Evolutionary conservation across 768 basidiomycete species (phyloP).

Genomic region (Chalciporus piperatus): DNA sequence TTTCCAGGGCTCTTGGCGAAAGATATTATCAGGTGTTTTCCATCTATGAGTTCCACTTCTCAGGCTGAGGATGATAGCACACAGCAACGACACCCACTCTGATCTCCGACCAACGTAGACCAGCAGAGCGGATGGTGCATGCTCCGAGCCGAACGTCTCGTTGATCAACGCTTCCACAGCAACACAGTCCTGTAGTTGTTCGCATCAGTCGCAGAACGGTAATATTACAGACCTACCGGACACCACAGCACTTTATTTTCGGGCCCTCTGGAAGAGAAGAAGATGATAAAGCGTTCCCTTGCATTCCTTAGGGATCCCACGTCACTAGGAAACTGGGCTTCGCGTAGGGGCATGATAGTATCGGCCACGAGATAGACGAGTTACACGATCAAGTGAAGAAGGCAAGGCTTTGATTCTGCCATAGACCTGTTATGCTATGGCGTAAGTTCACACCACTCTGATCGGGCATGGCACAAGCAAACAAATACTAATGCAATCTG

Average conservation of each 20-base stretch:
- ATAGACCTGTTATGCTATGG: too few species aligned
- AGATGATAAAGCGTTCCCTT: conserved; percentile 58
- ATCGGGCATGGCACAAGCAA: too few species aligned
- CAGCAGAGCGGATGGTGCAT: conserved; percentile 52
- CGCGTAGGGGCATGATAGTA: conserved; percentile 52
- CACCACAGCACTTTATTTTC: conserved; percentile 60
- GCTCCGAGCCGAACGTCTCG: conserved; percentile 44
- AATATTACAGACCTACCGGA: conserved; percentile 44
- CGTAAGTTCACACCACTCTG: too few species aligned
- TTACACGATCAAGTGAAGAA: conserved; percentile 1
- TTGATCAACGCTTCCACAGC: conserved; percentile 56
- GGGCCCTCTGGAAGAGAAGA: conserved; percentile 64
- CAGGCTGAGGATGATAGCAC: neutral
- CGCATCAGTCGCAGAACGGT: conserved; percentile 3
- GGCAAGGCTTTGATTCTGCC: too few species aligned
- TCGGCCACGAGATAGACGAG: neutral
- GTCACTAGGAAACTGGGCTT: conserved; percentile 34
- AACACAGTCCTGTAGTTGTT: conserved; percentile 56
- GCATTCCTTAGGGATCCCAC: conserved; percentile 36
- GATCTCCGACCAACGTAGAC: conserved; percentile 66
- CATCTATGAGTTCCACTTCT: conserved; percentile 45
- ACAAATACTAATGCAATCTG: conserved; percentile 1
- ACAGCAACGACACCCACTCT: conserved; percentile 44
- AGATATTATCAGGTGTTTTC: conserved; percentile 57
- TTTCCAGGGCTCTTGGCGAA: conserved; percentile 62